These are phyloP conservation scores for Penicillium sp. DNA, from an alignment of 2,329 filamentous ascomycete species.

Conservation along the genomic window DNA sequence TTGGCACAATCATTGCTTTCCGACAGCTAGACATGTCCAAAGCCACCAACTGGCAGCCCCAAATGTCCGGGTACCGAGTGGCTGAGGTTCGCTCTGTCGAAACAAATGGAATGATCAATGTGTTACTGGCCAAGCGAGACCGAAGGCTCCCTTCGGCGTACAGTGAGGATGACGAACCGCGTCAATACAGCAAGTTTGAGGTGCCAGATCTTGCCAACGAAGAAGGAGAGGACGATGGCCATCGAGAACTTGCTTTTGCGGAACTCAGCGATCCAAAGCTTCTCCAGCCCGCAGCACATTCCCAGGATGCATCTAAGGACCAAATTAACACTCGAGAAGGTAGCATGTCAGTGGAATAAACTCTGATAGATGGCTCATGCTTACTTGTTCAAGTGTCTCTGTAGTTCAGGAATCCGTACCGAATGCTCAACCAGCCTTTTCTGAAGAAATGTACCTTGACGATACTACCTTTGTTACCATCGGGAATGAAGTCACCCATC, in stretches of 20 bases:
- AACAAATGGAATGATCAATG: conserved; percentile 55
- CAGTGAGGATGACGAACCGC: conserved; percentile 61
- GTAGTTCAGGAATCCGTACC: conserved; percentile 29
- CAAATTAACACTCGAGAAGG: conserved; percentile 29
- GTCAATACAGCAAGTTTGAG: conserved; percentile 77
- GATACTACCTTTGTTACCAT: conserved; percentile 24
- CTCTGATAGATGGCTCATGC: conserved; percentile 25
- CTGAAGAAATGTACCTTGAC: conserved; percentile 12
- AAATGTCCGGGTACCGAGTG: conserved; percentile 58
- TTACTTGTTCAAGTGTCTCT: conserved; percentile 33
- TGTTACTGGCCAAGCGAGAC: conserved; percentile 70
- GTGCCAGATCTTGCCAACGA: conserved; percentile 64
- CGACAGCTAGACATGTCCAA: conserved; percentile 50
- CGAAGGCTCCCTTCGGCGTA: conserved; percentile 59
- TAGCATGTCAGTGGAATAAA: conserved; percentile 43
- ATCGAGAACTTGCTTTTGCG: conserved; percentile 58
- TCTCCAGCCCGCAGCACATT: conserved; percentile 47
- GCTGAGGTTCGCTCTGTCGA: conserved; percentile 62
- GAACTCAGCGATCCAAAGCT: conserved; percentile 70
- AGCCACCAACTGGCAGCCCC: conserved; percentile 48
- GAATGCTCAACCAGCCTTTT: conserved; percentile 11
- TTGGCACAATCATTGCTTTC: conserved; percentile 47
- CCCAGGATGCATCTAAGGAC: conserved; percentile 25
- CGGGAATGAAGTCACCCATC: conserved; percentile 16
- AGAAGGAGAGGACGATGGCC: conserved; percentile 57